Evolutionary conservation across 2,329 filamentous ascomycete species (phyloP).

Genomic region (Sporothrix schenckii): DNA sequence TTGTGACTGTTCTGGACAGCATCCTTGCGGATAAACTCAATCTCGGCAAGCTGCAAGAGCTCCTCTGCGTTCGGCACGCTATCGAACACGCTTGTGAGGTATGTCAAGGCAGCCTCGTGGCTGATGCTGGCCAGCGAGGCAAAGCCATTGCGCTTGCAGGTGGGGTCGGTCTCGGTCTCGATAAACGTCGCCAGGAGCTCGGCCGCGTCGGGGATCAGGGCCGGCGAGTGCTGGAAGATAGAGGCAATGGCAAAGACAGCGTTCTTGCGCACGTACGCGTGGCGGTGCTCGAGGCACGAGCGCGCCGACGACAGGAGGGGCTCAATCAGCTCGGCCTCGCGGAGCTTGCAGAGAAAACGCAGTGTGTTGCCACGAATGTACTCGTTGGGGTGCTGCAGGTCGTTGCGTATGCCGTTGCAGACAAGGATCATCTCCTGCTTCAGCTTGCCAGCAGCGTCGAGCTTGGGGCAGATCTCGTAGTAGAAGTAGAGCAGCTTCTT

Average conservation of each 20-base stretch:
- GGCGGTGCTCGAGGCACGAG: constrained; percentile 90
- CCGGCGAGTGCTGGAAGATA: constrained; percentile 87
- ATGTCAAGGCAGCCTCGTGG: constrained; percentile 88
- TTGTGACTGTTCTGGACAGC: constrained; percentile 92
- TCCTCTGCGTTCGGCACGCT: constrained; percentile 94
- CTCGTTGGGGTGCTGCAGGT: constrained; percentile 96
- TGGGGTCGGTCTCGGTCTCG: constrained; percentile 86
- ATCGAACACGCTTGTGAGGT: constrained; percentile 86
- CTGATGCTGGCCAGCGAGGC: constrained; percentile 87
- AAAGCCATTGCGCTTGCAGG: constrained; percentile 97
- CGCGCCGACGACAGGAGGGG: constrained; percentile 90
- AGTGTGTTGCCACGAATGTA: constrained; percentile 98
- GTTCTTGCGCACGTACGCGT: constrained; percentile 98
- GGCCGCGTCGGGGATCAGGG: constrained; percentile 90
- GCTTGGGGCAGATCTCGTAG: constrained; percentile 98
- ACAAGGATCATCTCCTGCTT: constrained; percentile 99
- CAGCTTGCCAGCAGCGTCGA: constrained; percentile 86
- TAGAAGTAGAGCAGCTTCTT: constrained; percentile 99
- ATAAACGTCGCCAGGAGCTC: constrained; percentile 90
- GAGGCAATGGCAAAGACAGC: constrained; percentile 93
- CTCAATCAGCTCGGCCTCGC: constrained; percentile 94
- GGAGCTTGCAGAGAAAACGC: constrained; percentile 93
- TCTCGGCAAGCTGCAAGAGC: constrained; percentile 85
- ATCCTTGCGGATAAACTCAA: constrained; percentile 98
- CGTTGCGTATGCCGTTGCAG: constrained; percentile 97